Evolutionary conservation across 2,329 filamentous ascomycete genomes (phyloP), one percentile per base, ranked within the genome.

Genomic region (Phyllosticta ampelicida): DNA sequence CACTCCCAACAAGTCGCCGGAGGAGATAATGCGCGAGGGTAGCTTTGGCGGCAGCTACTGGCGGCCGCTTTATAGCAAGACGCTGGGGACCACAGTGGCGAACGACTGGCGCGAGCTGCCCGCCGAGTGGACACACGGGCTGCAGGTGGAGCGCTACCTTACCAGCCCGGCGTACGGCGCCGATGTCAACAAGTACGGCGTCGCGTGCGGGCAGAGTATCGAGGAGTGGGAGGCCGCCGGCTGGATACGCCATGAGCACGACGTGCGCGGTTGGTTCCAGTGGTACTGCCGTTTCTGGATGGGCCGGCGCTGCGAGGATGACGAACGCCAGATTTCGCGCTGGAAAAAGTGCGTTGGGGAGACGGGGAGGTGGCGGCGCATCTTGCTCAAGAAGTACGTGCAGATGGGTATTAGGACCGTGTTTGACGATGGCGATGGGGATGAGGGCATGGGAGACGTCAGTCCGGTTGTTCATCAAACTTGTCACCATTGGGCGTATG

Each of bases 401-500:
- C 62, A 68, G 55, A 65, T 72, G 62, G 77, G 78, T 3, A 75
- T 81, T 1, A 70, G 70, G 54, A 75, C 75, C 58, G 78, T 81
- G 10, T 77, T 74, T 30, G 77, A 78, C 60, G 71, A 74, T 60
- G 72, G 71, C 0, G 69, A 64, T 9, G 36, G 13, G 13, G 75
- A 73, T 16, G 75, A 73, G 9, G 69, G 67, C 9, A 63, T 21
- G 16, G 62, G 58, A 2, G 75, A 79, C 50, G 77, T 81, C 9
- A 80, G 78, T 67, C 79, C 78, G 0, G 79, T 80, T 1, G 75
- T 81, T 64, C 78, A 80, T 68, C 79, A 81, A 70, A 81, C 78
- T 5, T 81, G 78, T 61, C 77, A 79, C 64, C 79, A 82, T 63
- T 81, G 78, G 79, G 79, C 76, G 0, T 80, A 73, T 65, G 77